Evolutionary conservation across 768 basidiomycete species (phyloP).

Genomic region (Rubroboletus satanas): DNA sequence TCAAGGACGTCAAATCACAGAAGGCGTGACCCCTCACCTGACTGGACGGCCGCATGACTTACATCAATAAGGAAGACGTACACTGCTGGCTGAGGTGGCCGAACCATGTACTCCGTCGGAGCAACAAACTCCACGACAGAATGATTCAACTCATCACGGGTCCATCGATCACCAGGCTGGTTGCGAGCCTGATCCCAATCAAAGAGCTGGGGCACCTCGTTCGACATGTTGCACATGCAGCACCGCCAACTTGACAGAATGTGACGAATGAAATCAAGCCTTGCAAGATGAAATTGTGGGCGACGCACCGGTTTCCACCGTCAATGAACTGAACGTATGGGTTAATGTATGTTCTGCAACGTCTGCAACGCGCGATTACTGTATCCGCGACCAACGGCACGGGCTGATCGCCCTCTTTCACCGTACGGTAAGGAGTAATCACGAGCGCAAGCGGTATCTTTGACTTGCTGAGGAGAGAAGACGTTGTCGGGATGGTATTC

Average conservation of each 20-base stretch:
- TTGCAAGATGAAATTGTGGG: not conserved
- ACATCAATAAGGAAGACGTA: conserved; percentile 98
- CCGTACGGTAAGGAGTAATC: conserved; percentile 84
- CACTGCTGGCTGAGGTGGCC: conserved; percentile 95
- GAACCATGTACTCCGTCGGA: conserved; percentile 99
- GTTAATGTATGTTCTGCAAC: conserved; percentile 96
- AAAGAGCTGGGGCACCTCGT: conserved; percentile 96
- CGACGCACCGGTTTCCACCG: conserved; percentile 79
- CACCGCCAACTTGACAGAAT: conserved; percentile 77
- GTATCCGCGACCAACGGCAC: conserved; percentile 92
- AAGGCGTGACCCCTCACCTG: conserved; percentile 48
- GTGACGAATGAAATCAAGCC: conserved; percentile 1
- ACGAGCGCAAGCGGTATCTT: conserved; percentile 89
- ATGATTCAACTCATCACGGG: conserved; percentile 88
- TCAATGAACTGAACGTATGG: conserved; percentile 98
- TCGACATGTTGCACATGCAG: conserved; percentile 97
- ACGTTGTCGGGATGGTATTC: conserved; percentile 89
- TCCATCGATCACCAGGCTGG: conserved; percentile 94
- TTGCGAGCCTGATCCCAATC: conserved; percentile 96
- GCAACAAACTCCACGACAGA: conserved; percentile 96
- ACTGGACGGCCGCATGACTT: conserved; percentile 86
- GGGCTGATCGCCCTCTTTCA: conserved; percentile 77
- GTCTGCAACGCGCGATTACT: conserved; percentile 91
- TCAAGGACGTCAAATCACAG: not conserved
- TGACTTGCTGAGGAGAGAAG: conserved; percentile 80